Evolutionary conservation across 78 protist species (phyloP), one percentile per base, ranked within the genome.

Genomic region (Chrysochromulina tobinii): DNA sequence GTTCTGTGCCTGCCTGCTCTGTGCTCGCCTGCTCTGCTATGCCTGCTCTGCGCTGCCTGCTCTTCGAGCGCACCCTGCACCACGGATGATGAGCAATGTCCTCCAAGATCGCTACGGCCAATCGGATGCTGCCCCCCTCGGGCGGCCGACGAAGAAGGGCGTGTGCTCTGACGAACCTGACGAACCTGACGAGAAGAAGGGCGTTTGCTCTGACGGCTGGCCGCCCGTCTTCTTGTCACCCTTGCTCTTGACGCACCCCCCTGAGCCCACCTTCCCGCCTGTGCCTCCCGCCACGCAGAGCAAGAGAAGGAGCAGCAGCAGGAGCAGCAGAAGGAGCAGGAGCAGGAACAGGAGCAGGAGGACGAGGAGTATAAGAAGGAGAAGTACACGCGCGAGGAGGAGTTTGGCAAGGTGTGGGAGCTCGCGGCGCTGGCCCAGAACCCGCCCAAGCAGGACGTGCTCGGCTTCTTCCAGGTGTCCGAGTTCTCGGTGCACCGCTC

Each of bases 361-460:
- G 89, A 86, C 14, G 93, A 90, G 85, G 64, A 90, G 87, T 93
- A 88, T 50, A 85, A 61, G 61, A 90, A 91, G 75, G 94, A 90
- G 53, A 93, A 95, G 93, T 85, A 88, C 66, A 89, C 83, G 92
- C 67, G 75, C 77, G 85, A 83, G 25, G 51, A 72, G 61, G 88
- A 90, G 85, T 8, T 12, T 17, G 9, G 4, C 51, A 1, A 15
- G 3, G 1, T 1, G 12, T 90, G 93, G 93, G 27, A 2, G 25
- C 20, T 90, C 61, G 23, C 57, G 55, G 2, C 8, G 66, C 89
- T 90, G 27, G 23, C 59, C 53, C 27, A 51, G 61, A 53, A 51
- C 53, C 66, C 85, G 67, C 59, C 54, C 25, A 27, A 1, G 58
- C 64, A 59, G 64, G 9, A 1, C 6, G 64, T 38, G 61, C 85